phyloP scores from a whole-genome alignment of 352 stramenopile species.

The Phytophthora sp. region DNA sequence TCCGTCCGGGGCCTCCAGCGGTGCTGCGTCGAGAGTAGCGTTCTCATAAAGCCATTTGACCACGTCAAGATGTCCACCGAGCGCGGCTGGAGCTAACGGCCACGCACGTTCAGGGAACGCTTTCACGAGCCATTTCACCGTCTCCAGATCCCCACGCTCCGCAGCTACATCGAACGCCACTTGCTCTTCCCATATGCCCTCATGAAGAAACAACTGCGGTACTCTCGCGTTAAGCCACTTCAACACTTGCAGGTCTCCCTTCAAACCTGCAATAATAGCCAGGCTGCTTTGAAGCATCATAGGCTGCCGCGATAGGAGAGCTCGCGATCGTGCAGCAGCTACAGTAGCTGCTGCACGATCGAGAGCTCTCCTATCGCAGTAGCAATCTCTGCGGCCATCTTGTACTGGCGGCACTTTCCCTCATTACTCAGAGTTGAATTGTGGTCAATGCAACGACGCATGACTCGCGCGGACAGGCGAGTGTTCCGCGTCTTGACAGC shows the following conservation, averaged over 20 bases:
- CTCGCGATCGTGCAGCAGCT: too few species aligned
- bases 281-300: background rate
- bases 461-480: background rate
- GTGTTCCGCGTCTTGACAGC: background rate
- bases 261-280: background rate
- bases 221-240: background rate
- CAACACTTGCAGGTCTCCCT: background rate
- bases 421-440: background rate
- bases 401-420: background rate
- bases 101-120: background rate
- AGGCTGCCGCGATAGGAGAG: too few species aligned
- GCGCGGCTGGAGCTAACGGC: background rate
- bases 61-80: background rate
- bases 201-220: background rate
- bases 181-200: background rate
- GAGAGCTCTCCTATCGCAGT: background rate
- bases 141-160: background rate
- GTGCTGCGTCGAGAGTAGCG: background rate
- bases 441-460: background rate
- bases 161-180: background rate
- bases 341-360: background rate
- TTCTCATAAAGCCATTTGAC: background rate
- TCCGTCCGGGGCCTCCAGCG: too few species aligned
- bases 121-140: background rate
- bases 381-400: background rate